Base-by-base conservation (phyloP, 2,329 filamentous ascomycete species). In the Clonostachys byssicola region DNA sequence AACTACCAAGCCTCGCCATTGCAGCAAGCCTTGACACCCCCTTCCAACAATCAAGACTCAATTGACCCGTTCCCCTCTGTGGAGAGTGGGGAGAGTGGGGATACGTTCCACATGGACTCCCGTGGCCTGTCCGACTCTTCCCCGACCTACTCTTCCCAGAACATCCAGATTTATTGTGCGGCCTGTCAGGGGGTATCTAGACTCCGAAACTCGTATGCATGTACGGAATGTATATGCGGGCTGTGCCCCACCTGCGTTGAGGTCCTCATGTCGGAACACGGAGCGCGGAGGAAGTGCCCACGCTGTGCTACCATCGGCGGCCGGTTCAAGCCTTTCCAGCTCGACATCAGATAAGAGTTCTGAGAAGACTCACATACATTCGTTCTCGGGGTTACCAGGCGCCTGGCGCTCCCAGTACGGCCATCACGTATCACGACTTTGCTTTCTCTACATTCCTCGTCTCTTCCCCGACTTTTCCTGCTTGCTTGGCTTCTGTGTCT, bases 181-280 rank as follows among this genome's bases (percentile, higher is more conserved):
- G 88, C 87, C 43, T 97, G 92, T 61, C 84, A 89, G 53, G 82
- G 86, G 36, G 75, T 91, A 16, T 92, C 86, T 45, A 72, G 85
- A 12, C 72, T 97, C 23, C 86, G 84, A 59, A 88, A 92, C 58
- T 94, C 89, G 34, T 96, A 91, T 61, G 92, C 92, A 18, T 97
- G 92, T 65, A 96, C 92, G 2, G 92, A 96, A 66, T 97, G 94
- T 65, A 95, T 97, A 53, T 95, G 90, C 63, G 92, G 92, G 14
- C 79, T 97, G 44, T 97, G 94, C 66, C 83, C 86, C 53, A 83
- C 90, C 49, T 97, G 92, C 59, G 90, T 96, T 49, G 86, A 91
- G 58, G 82, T 89, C 34, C 74, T 92, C 47, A 84, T 89, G 67
- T 81, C 80, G 56, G 87, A 90, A 62, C 86, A 90, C 62, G 83